A percentile compares a stretch with the other conserved stretches of the same genome.
Conservation (phyloP, 2,329 filamentous ascomycete species). For the Neonectria faginata region DNA sequence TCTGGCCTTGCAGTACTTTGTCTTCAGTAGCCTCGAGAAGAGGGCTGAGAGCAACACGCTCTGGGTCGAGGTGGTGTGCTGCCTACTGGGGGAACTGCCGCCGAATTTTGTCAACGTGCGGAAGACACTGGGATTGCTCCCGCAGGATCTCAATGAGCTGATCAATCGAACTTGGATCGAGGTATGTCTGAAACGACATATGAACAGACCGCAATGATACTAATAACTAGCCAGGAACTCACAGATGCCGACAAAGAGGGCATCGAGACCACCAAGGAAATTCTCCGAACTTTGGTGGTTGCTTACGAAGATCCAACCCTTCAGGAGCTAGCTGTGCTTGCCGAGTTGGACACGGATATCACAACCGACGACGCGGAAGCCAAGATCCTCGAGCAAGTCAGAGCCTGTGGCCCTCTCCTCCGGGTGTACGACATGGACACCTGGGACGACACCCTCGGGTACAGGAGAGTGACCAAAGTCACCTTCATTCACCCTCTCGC, state of each 20-base stretch:
- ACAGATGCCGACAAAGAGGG: constrained; percentile 16
- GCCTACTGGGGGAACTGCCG: constrained; percentile 14
- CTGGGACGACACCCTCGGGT: constrained; percentile 14
- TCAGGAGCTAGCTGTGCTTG: constrained; percentile 24
- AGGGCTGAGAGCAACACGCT: constrained; percentile 23
- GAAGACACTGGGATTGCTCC: constrained; percentile 16
- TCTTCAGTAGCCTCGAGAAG: constrained; percentile 21
- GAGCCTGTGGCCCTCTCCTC: constrained; percentile 24
- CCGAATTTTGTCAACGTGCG: constrained; percentile 19
- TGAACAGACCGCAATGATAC: not conserved
- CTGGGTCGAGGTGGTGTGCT: constrained; percentile 24
- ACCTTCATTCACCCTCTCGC: constrained; percentile 29
- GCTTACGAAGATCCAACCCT: constrained; percentile 28
- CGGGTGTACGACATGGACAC: constrained; percentile 21
- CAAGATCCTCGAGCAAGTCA: constrained; percentile 23
- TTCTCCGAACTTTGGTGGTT: constrained; percentile 28
- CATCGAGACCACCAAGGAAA: constrained; percentile 27
- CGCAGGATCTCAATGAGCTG: constrained; percentile 22
- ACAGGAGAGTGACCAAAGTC: constrained; percentile 16
- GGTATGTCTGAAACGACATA: constrained; percentile 1
- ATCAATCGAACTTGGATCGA: constrained; percentile 22
- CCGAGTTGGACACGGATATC: constrained; percentile 12
- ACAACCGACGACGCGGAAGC: constrained; percentile 10
- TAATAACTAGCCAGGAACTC: constrained; percentile 17
- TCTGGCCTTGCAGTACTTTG: constrained; percentile 20